phyloP scores from a whole-genome alignment of 2,329 filamentous ascomycete genomes.

The Fusarium sororula region DNA sequence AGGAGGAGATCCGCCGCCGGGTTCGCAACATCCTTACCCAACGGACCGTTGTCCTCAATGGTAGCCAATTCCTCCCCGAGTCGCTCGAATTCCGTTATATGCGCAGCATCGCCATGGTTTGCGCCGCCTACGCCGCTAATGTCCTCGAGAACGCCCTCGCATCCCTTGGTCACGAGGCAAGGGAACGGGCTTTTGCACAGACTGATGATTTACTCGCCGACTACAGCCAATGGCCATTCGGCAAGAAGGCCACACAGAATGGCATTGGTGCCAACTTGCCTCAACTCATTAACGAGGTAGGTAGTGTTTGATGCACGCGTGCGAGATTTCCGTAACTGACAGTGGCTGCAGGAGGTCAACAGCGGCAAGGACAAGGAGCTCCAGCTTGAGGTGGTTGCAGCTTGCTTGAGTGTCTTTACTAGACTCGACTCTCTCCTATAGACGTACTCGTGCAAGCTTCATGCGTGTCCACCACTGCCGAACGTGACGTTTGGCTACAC shows the following conservation, averaged over 20 bases:
- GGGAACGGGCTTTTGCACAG: slow-evolving; percentile 94
- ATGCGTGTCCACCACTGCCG: slow-evolving; percentile 15
- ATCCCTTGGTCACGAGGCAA: slow-evolving; percentile 90
- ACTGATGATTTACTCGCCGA: slow-evolving; percentile 95
- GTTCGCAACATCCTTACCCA: slow-evolving; percentile 93
- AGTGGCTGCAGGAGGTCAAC: slow-evolving; percentile 71
- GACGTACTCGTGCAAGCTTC: slow-evolving; percentile 27
- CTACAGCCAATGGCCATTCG: slow-evolving; percentile 98
- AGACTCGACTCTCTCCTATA: slow-evolving; percentile 94
- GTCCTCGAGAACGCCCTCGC: slow-evolving; percentile 97
- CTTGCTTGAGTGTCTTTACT: slow-evolving; percentile 97
- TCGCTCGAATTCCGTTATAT: slow-evolving; percentile 93
- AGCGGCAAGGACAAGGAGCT: slow-evolving; percentile 91
- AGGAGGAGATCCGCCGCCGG: slow-evolving; percentile 94
- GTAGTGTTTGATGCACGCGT: slow-evolving; percentile 24
- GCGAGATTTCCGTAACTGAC: slow-evolving; percentile 22
- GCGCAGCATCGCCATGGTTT: slow-evolving; percentile 94
- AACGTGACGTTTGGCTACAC: slow-evolving; percentile 22
- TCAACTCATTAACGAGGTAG: slow-evolving; percentile 80
- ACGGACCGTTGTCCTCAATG: slow-evolving; percentile 89
- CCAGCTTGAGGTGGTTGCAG: slow-evolving; percentile 95
- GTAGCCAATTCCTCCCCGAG: slow-evolving; percentile 90
- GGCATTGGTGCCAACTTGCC: slow-evolving; percentile 94
- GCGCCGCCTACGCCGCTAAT: slow-evolving; percentile 96
- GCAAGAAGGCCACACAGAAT: slow-evolving; percentile 78